These are phyloP conservation scores for Colletotrichum incanum DNA, from an alignment of 2,329 filamentous ascomycete species.

Conservation along the genomic window DNA sequence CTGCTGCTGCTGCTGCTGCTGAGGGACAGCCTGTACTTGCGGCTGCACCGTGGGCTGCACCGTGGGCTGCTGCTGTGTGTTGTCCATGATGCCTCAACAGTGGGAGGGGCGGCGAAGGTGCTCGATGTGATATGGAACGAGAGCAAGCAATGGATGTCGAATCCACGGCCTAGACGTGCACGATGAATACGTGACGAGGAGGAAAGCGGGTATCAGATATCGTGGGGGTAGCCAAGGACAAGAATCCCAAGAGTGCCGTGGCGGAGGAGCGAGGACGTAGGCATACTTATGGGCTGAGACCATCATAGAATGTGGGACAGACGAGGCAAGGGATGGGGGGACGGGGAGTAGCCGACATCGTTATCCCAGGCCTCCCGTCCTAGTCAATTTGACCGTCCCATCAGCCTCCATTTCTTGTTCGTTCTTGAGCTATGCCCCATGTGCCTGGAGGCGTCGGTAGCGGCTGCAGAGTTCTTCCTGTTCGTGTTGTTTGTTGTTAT, in stretches of 20 bases:
- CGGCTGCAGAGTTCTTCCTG: slow-evolving; percentile 12
- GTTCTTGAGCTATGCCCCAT: neutral
- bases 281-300: slow-evolving; percentile 35
- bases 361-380: neutral
- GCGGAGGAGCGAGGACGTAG: neutral
- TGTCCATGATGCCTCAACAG: slow-evolving; percentile 12
- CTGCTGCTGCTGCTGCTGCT: slow-evolving; percentile 5
- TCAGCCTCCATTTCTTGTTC: slow-evolving; percentile 1
- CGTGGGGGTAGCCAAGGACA: neutral
- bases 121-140: neutral
- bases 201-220: neutral
- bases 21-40: slow-evolving; percentile 3
- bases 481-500: neutral
- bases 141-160: neutral
- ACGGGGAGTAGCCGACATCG: slow-evolving; percentile 5
- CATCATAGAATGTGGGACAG: neutral
- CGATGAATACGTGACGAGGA: neutral
- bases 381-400: neutral
- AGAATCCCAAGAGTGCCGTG: neutral
- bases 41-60: slow-evolving; percentile 10
- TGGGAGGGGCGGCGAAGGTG: neutral
- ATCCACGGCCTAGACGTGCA: neutral
- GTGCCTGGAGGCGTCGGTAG: slow-evolving; percentile 1
- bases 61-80: slow-evolving; percentile 18
- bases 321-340: slow-evolving; percentile 33